Conservation (phyloP, 2,329 filamentous ascomycete genomes). For the Eutypa lata region DNA sequence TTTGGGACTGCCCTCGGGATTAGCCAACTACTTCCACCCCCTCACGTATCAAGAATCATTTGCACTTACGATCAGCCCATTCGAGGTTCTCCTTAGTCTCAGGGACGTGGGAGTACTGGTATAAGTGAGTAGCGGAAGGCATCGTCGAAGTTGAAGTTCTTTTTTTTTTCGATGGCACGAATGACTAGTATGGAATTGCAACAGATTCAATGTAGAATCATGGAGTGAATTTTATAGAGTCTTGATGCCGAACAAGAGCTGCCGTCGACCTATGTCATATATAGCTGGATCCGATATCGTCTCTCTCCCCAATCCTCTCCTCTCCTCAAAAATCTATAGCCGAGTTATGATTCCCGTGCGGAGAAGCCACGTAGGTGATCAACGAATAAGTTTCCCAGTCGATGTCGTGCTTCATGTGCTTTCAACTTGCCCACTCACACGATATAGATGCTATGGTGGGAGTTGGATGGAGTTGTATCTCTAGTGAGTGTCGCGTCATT, state of each 20-base stretch:
- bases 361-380: not conserved
- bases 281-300: not conserved
- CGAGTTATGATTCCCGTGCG: not conserved
- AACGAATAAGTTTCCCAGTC: not conserved
- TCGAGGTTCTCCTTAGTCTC: constrained; percentile 35
- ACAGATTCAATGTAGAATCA: no score
- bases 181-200: no score
- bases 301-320: not conserved
- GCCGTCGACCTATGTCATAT: not conserved
- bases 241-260: not conserved
- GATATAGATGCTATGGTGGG: not conserved
- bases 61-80: constrained; percentile 32
- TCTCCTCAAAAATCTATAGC: no score
- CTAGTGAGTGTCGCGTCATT: no score
- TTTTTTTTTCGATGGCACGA: no score
- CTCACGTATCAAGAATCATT: not conserved
- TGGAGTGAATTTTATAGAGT: no score
- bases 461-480: not conserved
- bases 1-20: constrained; percentile 23
- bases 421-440: not conserved
- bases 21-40: not conserved
- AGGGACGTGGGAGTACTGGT: constrained; percentile 33
- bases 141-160: constrained; percentile 25
- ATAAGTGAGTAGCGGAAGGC: constrained; percentile 30
- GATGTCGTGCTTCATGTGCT: not conserved